Conservation (phyloP, 257 asterid genomes). For the Primulina eburnea region DNA sequence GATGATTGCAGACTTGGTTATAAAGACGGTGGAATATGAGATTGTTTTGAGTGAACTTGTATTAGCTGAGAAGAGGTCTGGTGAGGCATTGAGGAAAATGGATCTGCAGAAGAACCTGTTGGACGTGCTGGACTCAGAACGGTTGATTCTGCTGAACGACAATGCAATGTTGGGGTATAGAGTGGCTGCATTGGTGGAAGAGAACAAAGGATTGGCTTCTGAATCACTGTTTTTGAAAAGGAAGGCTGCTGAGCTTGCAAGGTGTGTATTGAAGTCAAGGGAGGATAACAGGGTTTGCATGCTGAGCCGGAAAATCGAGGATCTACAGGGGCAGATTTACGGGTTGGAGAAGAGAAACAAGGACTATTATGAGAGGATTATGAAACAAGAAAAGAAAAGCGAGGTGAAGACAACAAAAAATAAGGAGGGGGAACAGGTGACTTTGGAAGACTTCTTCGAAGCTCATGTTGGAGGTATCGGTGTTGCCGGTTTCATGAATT, state of each 20-base stretch:
- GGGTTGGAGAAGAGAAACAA: constrained; percentile 86
- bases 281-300: constrained; percentile 81
- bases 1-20: constrained; percentile 66
- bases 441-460: constrained; percentile 49
- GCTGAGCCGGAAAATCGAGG: constrained; percentile 91
- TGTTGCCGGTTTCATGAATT: constrained; percentile 27
- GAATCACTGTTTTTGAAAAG: constrained; percentile 77
- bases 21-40: constrained; percentile 69
- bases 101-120: constrained; percentile 82
- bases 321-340: constrained; percentile 79
- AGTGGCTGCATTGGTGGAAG: constrained; percentile 61
- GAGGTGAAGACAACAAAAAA: constrained; percentile 25
- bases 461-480: constrained; percentile 30
- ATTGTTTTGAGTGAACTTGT: constrained; percentile 50
- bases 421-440: constrained; percentile 35
- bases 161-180: constrained; percentile 70
- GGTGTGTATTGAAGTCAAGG: constrained; percentile 75
- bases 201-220: constrained; percentile 71
- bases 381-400: constrained; percentile 44
- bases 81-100: constrained; percentile 62
- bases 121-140: constrained; percentile 89
- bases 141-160: constrained; percentile 77
- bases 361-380: constrained; percentile 70
- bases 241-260: constrained; percentile 86
- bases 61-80: constrained; percentile 45